Base-by-base conservation (phyloP, 768 basidiomycete species). In the Terana coerulea region DNA sequence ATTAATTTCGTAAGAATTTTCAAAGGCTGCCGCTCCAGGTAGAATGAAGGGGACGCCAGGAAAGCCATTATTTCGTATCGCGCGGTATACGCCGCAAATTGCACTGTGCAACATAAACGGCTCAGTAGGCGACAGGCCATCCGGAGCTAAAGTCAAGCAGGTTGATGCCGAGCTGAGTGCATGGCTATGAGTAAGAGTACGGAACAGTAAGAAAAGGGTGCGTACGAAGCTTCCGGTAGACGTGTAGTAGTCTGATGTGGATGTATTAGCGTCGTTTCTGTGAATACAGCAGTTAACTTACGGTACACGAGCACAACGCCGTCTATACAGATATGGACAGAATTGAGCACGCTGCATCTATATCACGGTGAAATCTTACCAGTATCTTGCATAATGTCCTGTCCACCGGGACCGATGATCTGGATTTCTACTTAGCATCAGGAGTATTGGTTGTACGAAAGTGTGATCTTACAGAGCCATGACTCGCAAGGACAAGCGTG, bases 371-470 rank as follows among this genome's bases (percentile, higher is more conserved):
- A n/a, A n/a, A n/a, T n/a, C n/a, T n/a, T n/a, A n/a, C n/a, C 76
- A 3, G 19, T 51, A 57, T 80, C 79, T 8, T 57, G 58, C 63
- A 73, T 64, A 3, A 80, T 41, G 54, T 78, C 76, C 61, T 80
- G 78, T n/a, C 80, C 79, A 42, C 81, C 81, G 45, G 81, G 80
- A 0, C 80, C 79, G 49, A 71, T 46, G 29, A 78, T 72, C 77
- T 79, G 31, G 35, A 24, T 28, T 14, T 33, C 19, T 9, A 36
- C 28, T 25, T 3, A 36, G 31, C 37, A 10, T 39, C 8, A 14
- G 37, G 14, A 19, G 17, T 17, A n/a, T 39, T 29, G 51, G 17
- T 15, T 28, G 7, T 33, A 17, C 29, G 15, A 26, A 35, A 3
- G 5, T 36, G 17, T 21, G 40, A 26, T 59, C 66, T 29, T 61